A percentile compares a stretch with the other conserved stretches of the same genome.
phyloP scores from a whole-genome alignment of 148 eudicot species.

The Persicaria tinctoria region DNA sequence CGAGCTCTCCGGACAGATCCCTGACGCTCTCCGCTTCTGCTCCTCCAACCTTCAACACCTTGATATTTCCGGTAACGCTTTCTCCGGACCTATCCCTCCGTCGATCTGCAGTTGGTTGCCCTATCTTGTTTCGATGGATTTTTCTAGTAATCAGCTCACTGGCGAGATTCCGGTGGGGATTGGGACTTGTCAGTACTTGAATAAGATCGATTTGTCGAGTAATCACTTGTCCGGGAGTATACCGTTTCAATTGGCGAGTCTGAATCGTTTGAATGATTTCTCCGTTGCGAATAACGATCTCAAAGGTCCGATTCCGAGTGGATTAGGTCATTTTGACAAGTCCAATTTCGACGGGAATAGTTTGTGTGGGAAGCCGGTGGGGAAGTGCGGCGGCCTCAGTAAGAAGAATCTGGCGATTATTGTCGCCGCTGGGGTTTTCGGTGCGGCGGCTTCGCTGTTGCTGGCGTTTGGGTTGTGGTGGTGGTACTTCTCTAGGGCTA shows the following conservation, averaged over 20 bases:
- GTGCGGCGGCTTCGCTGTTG: slow-evolving; percentile 43
- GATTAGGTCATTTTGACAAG: slow-evolving; percentile 11
- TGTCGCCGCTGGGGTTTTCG: slow-evolving; percentile 53
- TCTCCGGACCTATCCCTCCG: slow-evolving; percentile 38
- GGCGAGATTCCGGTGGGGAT: slow-evolving; percentile 39
- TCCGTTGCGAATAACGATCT: slow-evolving; percentile 40
- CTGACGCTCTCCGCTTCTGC: slow-evolving; percentile 20
- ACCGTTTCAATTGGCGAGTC: slow-evolving; percentile 33
- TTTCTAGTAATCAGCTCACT: slow-evolving; percentile 35
- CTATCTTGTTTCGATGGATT: slow-evolving; percentile 39
- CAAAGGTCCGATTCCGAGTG: slow-evolving; percentile 36
- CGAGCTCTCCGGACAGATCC: slow-evolving; percentile 33
- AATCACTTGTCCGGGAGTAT: slow-evolving; percentile 39
- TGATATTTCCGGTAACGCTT: slow-evolving; percentile 40
- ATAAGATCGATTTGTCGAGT: slow-evolving; percentile 27
- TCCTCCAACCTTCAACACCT: slow-evolving; percentile 35
- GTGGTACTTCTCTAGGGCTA: slow-evolving; percentile 30
- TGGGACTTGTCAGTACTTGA: slow-evolving; percentile 39
- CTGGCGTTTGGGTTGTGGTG: slow-evolving; percentile 53
- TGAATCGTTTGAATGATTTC: slow-evolving; percentile 33
- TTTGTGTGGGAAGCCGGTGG: slow-evolving; percentile 40
- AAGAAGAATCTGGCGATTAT: slow-evolving; percentile 47
- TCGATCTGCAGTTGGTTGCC: slow-evolving; percentile 45
- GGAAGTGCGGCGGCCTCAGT: slow-evolving; percentile 47
- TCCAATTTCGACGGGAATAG: slow-evolving; percentile 32